Conservation (phyloP, 306 rosid species). For the Sindora glabra region DNA sequence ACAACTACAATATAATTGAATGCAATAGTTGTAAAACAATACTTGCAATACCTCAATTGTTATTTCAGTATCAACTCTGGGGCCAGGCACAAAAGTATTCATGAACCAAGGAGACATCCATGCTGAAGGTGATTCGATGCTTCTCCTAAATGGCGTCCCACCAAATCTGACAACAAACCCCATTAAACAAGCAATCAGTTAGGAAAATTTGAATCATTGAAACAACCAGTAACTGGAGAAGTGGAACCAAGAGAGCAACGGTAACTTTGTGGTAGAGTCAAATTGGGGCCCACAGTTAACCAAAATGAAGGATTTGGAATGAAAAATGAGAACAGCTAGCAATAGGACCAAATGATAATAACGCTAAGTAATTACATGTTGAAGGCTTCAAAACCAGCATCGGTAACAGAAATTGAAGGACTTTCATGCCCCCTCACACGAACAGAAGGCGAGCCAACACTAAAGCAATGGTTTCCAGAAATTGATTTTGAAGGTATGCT, state of each 20-base stretch:
- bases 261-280: neutral
- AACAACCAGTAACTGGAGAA: neutral
- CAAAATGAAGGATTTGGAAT: neutral
- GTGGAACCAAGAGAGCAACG: neutral
- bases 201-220: neutral
- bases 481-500: constrained; percentile 25
- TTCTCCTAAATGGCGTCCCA: constrained; percentile 76
- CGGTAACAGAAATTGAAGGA: constrained; percentile 33
- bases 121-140: constrained; percentile 91
- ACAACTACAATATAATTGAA: neutral
- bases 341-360: neutral
- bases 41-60: constrained; percentile 67
- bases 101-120: constrained; percentile 97
- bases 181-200: constrained; percentile 17
- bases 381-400: constrained; percentile 36
- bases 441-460: constrained; percentile 42
- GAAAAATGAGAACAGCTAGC: neutral
- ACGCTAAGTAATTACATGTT: constrained; percentile 42
- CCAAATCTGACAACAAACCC: constrained; percentile 51
- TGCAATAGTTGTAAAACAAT: neutral
- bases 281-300: neutral
- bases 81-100: constrained; percentile 62
- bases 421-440: constrained; percentile 38
- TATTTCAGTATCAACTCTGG: constrained; percentile 74
- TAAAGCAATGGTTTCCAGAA: constrained; percentile 27